Evolutionary conservation across 192 early-diverging fungal genomes (phyloP), one percentile per base, ranked within the genome.

Genomic region (Coemansia sp.): DNA sequence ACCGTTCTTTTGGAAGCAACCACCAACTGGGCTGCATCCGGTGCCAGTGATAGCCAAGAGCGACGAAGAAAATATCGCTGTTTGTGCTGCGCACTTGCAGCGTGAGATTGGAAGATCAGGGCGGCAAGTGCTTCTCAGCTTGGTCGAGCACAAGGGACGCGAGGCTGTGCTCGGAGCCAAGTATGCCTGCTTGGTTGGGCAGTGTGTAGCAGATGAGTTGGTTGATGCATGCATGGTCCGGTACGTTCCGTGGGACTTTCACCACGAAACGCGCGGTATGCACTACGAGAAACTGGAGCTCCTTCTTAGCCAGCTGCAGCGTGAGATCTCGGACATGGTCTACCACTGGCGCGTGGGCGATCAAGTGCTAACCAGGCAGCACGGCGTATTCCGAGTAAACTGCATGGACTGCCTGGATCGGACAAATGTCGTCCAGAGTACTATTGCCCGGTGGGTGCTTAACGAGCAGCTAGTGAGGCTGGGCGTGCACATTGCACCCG

Each of bases 331-430:
- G 3, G 68, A 84, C 22, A 85, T 87, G 38, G 81, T 82, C 60
- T 91, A 87, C 67, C 73, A 68, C 56, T 74, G 68, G 74, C 53
- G 43, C 24, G 53, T 70, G 10, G 67, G 44, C 8, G 57, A 29
- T 1, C 59, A 69, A n/a, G 33, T 27, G 24, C 54, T 67, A 43
- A 82, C 44, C 60, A 56, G 29, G 48, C 82, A 74, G 72, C 58
- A 41, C 22, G 88, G 85, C 8, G 84, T 84, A 7, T 84, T 87
- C 27, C 80, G 90, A 15, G 86, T 87, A 9, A 98, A 98, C 68
- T 98, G 95, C 76, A 95, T 98, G 88, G 97, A 98, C 83, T 98
- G 97, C 70, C 80, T 98, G 26, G 97, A 98, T 72, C 82, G 97
- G 6, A 98, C 97, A 29, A 97, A 98, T 56, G 94, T 98, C 3